Evolutionary conservation across 371 early-diverging fungal species (phyloP).

Genomic region (Homolaphlyctis polyrhiza): DNA sequence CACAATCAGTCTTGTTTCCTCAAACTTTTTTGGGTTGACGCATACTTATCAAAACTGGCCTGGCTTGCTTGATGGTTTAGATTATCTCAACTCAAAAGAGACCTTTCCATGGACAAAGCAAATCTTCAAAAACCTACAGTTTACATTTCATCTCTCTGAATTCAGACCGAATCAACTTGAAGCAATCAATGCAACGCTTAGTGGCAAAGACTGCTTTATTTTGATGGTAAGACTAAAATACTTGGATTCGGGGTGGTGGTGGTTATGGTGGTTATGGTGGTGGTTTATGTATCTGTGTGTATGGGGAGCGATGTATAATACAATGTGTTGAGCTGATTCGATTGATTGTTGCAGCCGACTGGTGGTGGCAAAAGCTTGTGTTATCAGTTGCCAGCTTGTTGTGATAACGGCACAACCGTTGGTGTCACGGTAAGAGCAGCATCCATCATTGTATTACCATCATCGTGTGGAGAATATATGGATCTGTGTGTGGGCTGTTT

Average conservation of each 20-base stretch:
- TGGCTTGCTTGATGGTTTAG: no score
- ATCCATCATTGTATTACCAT: no score
- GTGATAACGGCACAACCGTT: constrained; percentile 51
- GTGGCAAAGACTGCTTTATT: constrained; percentile 93
- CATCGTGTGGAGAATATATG: no score
- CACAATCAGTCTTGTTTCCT: not conserved
- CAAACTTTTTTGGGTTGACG: not conserved
- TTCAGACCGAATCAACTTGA: constrained; percentile 93
- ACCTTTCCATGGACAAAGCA: constrained; percentile 73
- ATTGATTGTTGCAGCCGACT: no score
- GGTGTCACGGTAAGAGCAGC: constrained; percentile 84
- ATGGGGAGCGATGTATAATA: no score
- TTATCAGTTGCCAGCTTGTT: constrained; percentile 94
- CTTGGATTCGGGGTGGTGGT: no score
- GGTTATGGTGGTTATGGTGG: no score
- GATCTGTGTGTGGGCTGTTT: no score
- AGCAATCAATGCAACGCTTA: constrained; percentile 87
- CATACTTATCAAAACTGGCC: not conserved
- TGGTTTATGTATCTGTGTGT: no score
- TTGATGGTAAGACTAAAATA: no score
- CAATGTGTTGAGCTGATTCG: no score
- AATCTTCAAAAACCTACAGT: constrained; percentile 63
- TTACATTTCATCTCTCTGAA: constrained; percentile 68
- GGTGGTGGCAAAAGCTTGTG: constrained; percentile 99
- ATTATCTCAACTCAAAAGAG: no score